Evolutionary conservation across 805 yeast genomes (phyloP).

Genomic region (Candida hungchunana): DNA sequence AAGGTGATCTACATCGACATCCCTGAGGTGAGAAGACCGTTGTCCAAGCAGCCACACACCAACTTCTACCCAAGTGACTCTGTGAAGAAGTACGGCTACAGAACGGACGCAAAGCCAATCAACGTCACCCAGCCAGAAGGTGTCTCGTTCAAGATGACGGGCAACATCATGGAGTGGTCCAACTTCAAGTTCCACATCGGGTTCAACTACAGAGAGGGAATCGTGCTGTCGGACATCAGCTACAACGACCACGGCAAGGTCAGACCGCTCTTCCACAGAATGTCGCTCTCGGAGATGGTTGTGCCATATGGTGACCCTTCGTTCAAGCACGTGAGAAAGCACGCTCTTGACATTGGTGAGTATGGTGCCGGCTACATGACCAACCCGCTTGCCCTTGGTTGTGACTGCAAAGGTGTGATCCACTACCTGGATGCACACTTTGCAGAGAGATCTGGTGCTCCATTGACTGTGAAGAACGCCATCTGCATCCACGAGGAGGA

Average conservation of each 20-base stretch:
- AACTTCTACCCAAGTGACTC: slow-evolving; percentile 66
- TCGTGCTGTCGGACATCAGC: slow-evolving; percentile 67
- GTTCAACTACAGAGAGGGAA: slow-evolving; percentile 82
- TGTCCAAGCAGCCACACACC: slow-evolving; percentile 63
- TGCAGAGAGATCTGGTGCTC: slow-evolving; percentile 61
- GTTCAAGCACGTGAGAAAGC: slow-evolving; percentile 80
- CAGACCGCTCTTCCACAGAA: slow-evolving; percentile 73
- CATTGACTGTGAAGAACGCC: slow-evolving; percentile 69
- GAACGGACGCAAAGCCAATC: slow-evolving; percentile 63
- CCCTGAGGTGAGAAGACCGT: slow-evolving; percentile 69
- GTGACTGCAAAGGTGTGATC: slow-evolving; percentile 84
- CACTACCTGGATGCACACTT: slow-evolving; percentile 81
- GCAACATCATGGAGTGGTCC: slow-evolving; percentile 70
- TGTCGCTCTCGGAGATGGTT: slow-evolving; percentile 77
- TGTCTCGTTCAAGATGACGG: slow-evolving; percentile 69
- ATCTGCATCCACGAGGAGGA: slow-evolving; percentile 86
- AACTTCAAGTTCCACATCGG: slow-evolving; percentile 77
- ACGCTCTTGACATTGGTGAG: slow-evolving; percentile 83
- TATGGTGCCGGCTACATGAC: slow-evolving; percentile 87
- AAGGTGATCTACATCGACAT: slow-evolving; percentile 73
- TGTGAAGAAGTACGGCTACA: slow-evolving; percentile 57
- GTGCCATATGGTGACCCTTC: slow-evolving; percentile 82
- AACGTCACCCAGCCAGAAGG: slow-evolving; percentile 78
- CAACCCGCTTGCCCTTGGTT: slow-evolving; percentile 71
- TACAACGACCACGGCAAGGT: slow-evolving; percentile 74